Percentiles rank a stretch among this genome's conserved stretches.
phyloP scores from a whole-genome alignment of 2,329 filamentous ascomycete genomes.

The Ophiostoma pallidulum region DNA sequence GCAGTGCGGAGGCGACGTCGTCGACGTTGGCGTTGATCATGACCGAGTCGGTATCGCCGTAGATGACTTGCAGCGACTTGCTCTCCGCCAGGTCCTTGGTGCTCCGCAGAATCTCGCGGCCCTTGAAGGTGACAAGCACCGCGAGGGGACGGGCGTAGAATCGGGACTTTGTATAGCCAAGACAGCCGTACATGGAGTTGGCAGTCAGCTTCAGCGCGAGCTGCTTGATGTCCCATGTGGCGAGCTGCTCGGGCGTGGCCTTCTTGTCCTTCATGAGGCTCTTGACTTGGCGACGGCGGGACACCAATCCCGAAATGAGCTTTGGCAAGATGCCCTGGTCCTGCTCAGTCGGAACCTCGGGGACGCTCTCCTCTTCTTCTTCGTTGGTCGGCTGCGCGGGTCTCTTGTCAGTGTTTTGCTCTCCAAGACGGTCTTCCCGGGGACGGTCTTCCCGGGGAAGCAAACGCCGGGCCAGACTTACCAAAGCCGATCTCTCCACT shows the following conservation, averaged over 20 bases:
- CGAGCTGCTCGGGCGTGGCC: constrained; percentile 75
- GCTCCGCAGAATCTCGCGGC: constrained; percentile 89
- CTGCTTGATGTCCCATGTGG: constrained; percentile 97
- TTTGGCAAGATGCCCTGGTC: constrained; percentile 78
- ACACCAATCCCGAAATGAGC: constrained; percentile 86
- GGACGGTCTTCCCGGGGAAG: too few relatives aligned
- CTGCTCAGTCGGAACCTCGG: constrained; percentile 71
- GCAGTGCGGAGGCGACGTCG: constrained; percentile 80
- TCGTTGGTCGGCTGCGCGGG: not conserved
- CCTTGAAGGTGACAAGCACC: constrained; percentile 93
- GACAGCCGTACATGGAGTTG: constrained; percentile 98
- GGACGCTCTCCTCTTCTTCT: constrained; percentile 78
- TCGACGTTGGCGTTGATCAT: constrained; percentile 99
- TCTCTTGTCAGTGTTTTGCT: too few relatives aligned
- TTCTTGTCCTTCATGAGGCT: constrained; percentile 91
- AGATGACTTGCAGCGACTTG: constrained; percentile 87
- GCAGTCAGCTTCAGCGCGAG: constrained; percentile 92
- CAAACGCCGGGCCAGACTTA: constrained; percentile 33
- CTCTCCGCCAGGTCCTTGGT: constrained; percentile 94
- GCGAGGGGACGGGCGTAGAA: constrained; percentile 95
- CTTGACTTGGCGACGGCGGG: constrained; percentile 84
- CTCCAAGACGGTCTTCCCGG: too few relatives aligned
- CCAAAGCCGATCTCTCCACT: constrained; percentile 65
- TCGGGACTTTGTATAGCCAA: constrained; percentile 92
- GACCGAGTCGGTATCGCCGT: constrained; percentile 97